Evolutionary conservation across 2,329 filamentous ascomycete genomes (phyloP), one percentile per base, ranked within the genome.

Genomic region (Fusarium oxysporum): DNA sequence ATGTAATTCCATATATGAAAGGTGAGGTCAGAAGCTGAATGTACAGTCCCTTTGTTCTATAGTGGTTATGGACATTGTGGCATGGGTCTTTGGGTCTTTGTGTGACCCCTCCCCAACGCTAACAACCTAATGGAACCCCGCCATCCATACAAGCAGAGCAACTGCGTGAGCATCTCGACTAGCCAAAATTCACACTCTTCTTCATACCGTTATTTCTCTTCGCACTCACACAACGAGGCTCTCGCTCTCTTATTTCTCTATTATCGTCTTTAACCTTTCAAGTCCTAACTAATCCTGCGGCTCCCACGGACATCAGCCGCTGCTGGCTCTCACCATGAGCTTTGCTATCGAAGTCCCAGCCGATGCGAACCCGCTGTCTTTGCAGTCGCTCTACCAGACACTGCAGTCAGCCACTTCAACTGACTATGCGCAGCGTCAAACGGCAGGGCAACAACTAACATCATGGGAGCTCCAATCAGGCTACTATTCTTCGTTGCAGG

Each of bases 301-400:
- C 58, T 68, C 68, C 62, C 30, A 64, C 62, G 65, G 75, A 74
- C 68, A 68, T 60, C 68, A 64, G 71, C 68, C 53, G 40, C 61
- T 32, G 55, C 65, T 64, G 66, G 76, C 69, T 67, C 67, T 69
- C 65, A 80, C 68, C 78, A 94, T 94, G 92, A 89, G 86, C 80
- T 92, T 92, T 81, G 83, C 88, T 68, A 90, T 97, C 79, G 94
- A 97, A 84, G 91, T 94, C 67, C 89, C 93, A 11, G 95, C 93
- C 73, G 94, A 96, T 84, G 92, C 94, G 48, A 94, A 87, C 75
- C 92, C 93, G 61, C 85, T 95, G 71, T 90, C 82, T 66, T 82
- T 88, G 65, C 85, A 88, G 65, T 89, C 91, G 79, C 87, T 95
- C 32, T 90, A 89, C 78, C 88, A 89, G 71, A 88, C 89, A 16